phyloP scores from a whole-genome alignment of 2,329 filamentous ascomycete species.

The Massarina eburnea region DNA sequence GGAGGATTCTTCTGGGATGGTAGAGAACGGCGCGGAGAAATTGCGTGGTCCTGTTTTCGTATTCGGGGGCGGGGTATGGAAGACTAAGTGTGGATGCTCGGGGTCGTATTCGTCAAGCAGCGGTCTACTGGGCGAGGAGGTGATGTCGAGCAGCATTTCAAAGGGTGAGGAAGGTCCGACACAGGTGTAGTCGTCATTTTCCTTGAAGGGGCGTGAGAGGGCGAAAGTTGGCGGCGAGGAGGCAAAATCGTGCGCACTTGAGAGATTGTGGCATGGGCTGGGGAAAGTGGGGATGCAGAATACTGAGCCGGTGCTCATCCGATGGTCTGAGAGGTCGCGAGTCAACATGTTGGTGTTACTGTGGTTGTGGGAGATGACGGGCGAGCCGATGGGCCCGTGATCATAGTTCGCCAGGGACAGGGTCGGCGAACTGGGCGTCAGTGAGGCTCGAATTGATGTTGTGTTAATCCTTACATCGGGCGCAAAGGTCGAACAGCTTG shows the following conservation, averaged over 20 bases:
- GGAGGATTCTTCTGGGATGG: slow-evolving; percentile 28
- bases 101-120: slow-evolving; percentile 20
- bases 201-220: slow-evolving; percentile 43
- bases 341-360: slow-evolving; percentile 11
- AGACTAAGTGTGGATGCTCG: slow-evolving; percentile 18
- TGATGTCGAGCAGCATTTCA: slow-evolving; percentile 10
- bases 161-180: slow-evolving; percentile 26
- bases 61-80: slow-evolving; percentile 14
- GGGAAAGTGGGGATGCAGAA: slow-evolving; percentile 54
- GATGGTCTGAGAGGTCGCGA: slow-evolving; percentile 16
- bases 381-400: slow-evolving; percentile 21
- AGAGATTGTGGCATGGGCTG: slow-evolving; percentile 82
- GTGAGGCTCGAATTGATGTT: slow-evolving; percentile 38
- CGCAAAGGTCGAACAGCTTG: slow-evolving; percentile 34
- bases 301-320: slow-evolving; percentile 28
- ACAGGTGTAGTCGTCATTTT: slow-evolving; percentile 10
- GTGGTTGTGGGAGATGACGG: slow-evolving; percentile 8
- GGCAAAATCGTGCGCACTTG: slow-evolving; percentile 58
- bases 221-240: slow-evolving; percentile 58
- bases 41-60: slow-evolving; percentile 4
- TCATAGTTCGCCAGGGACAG: slow-evolving; percentile 40
- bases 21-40: slow-evolving; percentile 27
- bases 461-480: slow-evolving; percentile 39
- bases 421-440: slow-evolving; percentile 45
- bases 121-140: slow-evolving; percentile 6